Evolutionary conservation across 129 eudicot genomes (phyloP), one percentile per base, ranked within the genome.

Genomic region (Centella asiatica): DNA sequence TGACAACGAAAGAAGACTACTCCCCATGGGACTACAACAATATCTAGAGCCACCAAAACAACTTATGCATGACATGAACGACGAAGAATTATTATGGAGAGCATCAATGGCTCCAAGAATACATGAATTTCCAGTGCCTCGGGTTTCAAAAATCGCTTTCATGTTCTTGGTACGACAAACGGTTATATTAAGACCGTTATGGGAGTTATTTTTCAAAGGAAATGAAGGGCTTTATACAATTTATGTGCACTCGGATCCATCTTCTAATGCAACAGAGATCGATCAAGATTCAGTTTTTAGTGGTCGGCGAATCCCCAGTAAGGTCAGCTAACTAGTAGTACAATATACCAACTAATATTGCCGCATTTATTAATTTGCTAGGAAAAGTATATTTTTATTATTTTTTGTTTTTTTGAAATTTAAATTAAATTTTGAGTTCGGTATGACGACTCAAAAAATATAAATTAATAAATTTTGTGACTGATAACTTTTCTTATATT

Each of bases 181-280:
- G 31, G 80, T 88, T 67, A 70, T 72, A 23, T 66, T 88, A 34
- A 77, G 90, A 34, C 87, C 85, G 10, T 20, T 88, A 37, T 88
- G 96, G 96, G 96, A 88, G 23, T 42, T 4, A 50, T 88, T 88
- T 58, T 88, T 88, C 25, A 73, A 79, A 59, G 96, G 90, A 24
- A 13, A 85, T 42, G 60, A 77, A 33, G 90, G 90, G 24, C 62
- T 77, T 22, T 88, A 62, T 56, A 58, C 75, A 8, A 71, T 88
- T 22, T 88, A 85, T 66, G 94, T 88, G 42, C 96, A 88, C 40
- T 80, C 90, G 1, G 78, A 88, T 81, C 75, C 78, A 0, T 60
- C 75, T 20, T 71, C 47, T 32, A 82, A 82, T 26, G 80, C 27
- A 29, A 69, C 85, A 22, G 89, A 79, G 69, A n/a, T 64, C 80